phyloP scores from a whole-genome alignment of 805 yeast species.

The Yarrowia deformans region DNA sequence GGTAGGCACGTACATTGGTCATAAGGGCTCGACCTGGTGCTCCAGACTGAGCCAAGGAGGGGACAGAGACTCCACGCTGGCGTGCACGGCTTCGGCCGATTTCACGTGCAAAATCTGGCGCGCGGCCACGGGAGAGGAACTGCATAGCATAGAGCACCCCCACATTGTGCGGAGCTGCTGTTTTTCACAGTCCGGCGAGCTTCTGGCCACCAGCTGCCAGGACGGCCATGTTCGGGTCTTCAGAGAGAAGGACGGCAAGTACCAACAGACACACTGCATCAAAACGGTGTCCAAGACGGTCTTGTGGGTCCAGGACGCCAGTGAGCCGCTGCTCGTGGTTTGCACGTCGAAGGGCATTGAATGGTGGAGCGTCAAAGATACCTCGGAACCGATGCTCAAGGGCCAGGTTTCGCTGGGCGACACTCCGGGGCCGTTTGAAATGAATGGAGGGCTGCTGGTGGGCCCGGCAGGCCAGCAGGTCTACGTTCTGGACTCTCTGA shows the following conservation, averaged over 20 bases:
- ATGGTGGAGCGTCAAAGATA: constrained; percentile 48
- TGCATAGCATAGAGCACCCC: constrained; percentile 43
- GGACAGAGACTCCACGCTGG: constrained; percentile 44
- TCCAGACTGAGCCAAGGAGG: constrained; percentile 42
- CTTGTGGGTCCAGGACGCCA: constrained; percentile 21
- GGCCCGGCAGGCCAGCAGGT: constrained; percentile 46
- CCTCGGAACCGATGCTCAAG: constrained; percentile 25
- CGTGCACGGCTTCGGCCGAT: constrained; percentile 50
- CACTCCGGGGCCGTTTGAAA: constrained; percentile 37
- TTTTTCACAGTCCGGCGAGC: constrained; percentile 31
- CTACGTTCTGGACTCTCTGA: constrained; percentile 42
- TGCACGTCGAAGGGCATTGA: constrained; percentile 44
- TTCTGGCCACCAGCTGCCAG: constrained; percentile 28
- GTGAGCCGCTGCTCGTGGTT: constrained; percentile 43
- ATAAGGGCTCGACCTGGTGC: constrained; percentile 51
- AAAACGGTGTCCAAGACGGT: constrained; percentile 36
- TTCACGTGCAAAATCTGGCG: constrained; percentile 48
- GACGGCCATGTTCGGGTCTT: constrained; percentile 32
- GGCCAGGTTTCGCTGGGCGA: constrained; percentile 30
- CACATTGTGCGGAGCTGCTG: constrained; percentile 46
- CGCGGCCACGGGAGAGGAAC: constrained; percentile 42
- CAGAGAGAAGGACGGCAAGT: constrained; percentile 1
- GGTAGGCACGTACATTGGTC: constrained; percentile 51
- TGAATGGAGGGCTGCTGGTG: constrained; percentile 44
- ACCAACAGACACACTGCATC: constrained; percentile 27